These are phyloP conservation scores for Talaromyces thailandensis DNA, from an alignment of 495 filamentous ascomycete species.

Conservation along the genomic window DNA sequence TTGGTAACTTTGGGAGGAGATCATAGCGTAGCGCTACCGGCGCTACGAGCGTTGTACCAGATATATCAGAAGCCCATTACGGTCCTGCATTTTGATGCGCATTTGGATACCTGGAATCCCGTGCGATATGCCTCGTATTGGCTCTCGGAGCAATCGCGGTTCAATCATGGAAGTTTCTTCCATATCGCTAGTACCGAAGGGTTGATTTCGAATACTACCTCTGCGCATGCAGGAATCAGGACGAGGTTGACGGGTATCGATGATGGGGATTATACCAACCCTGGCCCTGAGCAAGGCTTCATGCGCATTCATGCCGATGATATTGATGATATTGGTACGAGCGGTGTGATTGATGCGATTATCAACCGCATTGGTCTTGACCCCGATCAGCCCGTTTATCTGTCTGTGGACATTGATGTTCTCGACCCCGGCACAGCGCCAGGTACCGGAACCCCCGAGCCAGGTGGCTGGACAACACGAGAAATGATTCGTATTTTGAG, in stretches of 20 bases:
- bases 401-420: conserved; percentile 71
- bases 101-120: conserved; percentile 80
- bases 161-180: conserved; percentile 84
- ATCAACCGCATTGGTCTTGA: conserved; percentile 53
- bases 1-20: conserved; percentile 76
- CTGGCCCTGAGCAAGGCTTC: conserved; percentile 52
- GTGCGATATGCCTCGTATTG: conserved; percentile 68
- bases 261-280: conserved; percentile 53
- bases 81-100: conserved; percentile 79
- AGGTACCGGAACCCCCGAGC: conserved; percentile 65
- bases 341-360: conserved; percentile 50
- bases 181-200: conserved; percentile 71
- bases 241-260: conserved; percentile 60
- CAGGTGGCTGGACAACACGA: conserved; percentile 65
- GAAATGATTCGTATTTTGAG: conserved; percentile 63
- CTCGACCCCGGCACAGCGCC: conserved; percentile 64
- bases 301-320: conserved; percentile 57
- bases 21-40: conserved; percentile 69
- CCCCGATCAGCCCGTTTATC: conserved; percentile 55
- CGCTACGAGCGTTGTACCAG: conserved; percentile 60
- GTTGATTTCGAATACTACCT: conserved; percentile 55
- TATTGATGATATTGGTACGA: conserved; percentile 56
- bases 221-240: conserved; percentile 69
- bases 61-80: conserved; percentile 63
- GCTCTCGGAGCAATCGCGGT: conserved; percentile 57